Percentiles rank a stretch among this genome's conserved stretches.
Conservation (phyloP, 805 yeast genomes). For the Starmerella apicola region DNA sequence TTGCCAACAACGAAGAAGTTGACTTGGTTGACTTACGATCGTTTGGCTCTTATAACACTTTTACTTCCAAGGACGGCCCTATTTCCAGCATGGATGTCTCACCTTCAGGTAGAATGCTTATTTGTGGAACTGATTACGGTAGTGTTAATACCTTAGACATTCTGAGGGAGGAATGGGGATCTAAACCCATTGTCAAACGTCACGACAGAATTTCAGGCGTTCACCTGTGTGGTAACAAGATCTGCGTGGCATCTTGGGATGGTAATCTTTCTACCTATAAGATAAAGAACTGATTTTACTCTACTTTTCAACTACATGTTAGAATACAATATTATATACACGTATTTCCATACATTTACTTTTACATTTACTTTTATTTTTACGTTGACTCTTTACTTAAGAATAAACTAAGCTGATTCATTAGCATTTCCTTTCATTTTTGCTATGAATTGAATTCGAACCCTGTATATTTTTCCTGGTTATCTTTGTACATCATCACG, state of each 20-base stretch:
- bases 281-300: too few relatives aligned
- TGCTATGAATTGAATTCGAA: too few relatives aligned
- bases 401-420: too few relatives aligned
- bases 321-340: too few relatives aligned
- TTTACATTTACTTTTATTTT: too few relatives aligned
- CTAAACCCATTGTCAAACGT: constrained; percentile 5
- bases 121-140: constrained; percentile 16
- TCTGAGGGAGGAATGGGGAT: constrained; percentile 5
- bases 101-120: constrained; percentile 17
- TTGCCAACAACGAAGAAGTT: constrained; percentile 2
- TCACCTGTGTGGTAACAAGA: constrained; percentile 1
- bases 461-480: background rate
- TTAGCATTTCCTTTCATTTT: background rate
- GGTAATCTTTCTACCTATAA: too few relatives aligned
- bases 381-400: too few relatives aligned
- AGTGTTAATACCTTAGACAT: constrained; percentile 12
- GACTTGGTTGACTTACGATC: constrained; percentile 15
- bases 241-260: constrained; percentile 13
- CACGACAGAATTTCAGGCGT: constrained; percentile 13
- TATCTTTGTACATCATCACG: background rate
- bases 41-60: constrained; percentile 1
- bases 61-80: background rate
- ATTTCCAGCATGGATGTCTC: constrained; percentile 12
- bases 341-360: too few relatives aligned
- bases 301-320: too few relatives aligned